Conservation (phyloP, 1,284 basidiomycete genomes). For the Malassezia vespertilionis region DNA sequence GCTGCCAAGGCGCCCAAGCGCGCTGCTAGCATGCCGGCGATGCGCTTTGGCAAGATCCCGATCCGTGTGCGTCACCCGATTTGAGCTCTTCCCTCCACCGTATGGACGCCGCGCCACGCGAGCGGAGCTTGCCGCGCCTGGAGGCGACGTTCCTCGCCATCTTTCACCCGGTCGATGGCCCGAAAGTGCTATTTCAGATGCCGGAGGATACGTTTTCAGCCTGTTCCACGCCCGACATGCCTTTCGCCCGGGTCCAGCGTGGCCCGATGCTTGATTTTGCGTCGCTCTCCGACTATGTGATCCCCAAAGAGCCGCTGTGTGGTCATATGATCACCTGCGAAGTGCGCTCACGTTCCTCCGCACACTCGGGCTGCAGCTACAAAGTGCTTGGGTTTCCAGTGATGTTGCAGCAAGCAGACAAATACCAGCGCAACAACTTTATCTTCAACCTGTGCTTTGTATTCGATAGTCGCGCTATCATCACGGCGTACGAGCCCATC, state of each 20-base stretch:
- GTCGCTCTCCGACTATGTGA: constrained; percentile 83
- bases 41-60: no score
- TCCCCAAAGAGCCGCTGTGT: constrained; percentile 74
- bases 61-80: no score
- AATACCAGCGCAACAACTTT: constrained; percentile 54
- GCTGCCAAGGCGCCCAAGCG: no score
- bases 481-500: constrained; percentile 88
- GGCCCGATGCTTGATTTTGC: constrained; percentile 60
- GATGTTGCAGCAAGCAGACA: constrained; percentile 28
- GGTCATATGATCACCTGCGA: constrained; percentile 65
- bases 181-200: constrained; percentile 76
- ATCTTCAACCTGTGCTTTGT: constrained; percentile 86
- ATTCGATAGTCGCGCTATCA: constrained; percentile 72
- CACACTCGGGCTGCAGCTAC: constrained; percentile 19
- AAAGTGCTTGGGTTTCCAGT: constrained; percentile 41
- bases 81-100: no score
- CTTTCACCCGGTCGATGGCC: constrained; percentile 69
- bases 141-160: constrained; percentile 76
- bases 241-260: no score
- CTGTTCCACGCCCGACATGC: constrained; percentile 31
- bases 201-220: constrained; percentile 65
- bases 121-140: constrained; percentile 59
- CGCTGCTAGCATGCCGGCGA: no score
- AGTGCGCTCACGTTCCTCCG: not conserved
- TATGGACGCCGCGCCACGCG: no score